These are phyloP conservation scores for Paramecium caudatum DNA, from an alignment of 73 alveolate species.

Conservation along the genomic window DNA sequence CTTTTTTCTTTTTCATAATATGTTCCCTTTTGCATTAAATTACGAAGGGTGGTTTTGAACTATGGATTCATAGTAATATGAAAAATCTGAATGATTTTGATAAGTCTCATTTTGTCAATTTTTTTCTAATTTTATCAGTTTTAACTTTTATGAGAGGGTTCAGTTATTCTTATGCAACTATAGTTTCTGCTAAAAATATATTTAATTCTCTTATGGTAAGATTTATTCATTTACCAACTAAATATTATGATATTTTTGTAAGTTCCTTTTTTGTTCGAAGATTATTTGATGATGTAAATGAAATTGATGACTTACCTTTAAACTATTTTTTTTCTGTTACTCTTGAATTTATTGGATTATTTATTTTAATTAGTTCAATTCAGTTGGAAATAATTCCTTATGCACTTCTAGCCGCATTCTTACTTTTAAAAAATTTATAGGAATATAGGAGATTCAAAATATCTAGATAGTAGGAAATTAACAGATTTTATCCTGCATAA, in stretches of 20 bases:
- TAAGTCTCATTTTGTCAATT: neutral
- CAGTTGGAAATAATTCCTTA: conserved; percentile 54
- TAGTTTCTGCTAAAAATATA: conserved; percentile 63
- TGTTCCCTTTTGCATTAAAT: conserved; percentile 61
- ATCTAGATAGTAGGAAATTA: neutral
- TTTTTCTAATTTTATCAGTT: conserved; percentile 28
- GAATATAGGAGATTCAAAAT: neutral
- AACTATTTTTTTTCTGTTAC: conserved; percentile 21
- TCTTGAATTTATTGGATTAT: neutral
- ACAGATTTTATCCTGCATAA: neutral
- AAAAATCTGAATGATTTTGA: conserved; percentile 36
- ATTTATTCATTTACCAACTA: conserved; percentile 32
- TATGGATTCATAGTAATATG: conserved; percentile 58
- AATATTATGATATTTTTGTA: conserved; percentile 32
- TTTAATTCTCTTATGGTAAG: conserved; percentile 48
- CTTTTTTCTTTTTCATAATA: conserved; percentile 22
- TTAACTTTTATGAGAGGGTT: conserved; percentile 70
- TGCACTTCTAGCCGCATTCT: neutral
- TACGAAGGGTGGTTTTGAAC: conserved; percentile 65
- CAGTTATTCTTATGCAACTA: conserved; percentile 60
- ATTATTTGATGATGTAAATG: conserved; percentile 57
- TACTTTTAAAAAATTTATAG: neutral
- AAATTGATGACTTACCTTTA: conserved; percentile 59
- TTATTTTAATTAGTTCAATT: neutral
- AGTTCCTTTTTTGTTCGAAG: conserved; percentile 24